Conservation (phyloP, 352 stramenopile species). For the Pythium rhizo-oryzae region DNA sequence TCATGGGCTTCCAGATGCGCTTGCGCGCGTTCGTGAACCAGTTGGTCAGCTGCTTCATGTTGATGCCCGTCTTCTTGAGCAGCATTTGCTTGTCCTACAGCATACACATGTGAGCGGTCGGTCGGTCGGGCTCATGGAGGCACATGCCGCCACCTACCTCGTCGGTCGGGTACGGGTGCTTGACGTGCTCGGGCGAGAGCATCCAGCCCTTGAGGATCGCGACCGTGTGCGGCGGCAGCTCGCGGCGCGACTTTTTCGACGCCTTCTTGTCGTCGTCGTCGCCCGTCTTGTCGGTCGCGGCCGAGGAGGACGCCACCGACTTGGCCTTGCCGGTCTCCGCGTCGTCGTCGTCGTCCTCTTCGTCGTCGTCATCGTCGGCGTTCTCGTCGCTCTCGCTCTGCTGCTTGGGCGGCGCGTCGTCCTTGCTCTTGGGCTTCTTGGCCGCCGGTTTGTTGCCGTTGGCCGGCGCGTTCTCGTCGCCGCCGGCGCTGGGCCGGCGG, state of each 20-base stretch:
- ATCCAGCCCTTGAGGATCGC: conserved; percentile 90
- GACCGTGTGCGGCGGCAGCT: conserved; percentile 83
- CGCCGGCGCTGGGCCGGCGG: too few relatives aligned
- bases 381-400: conserved; percentile 25
- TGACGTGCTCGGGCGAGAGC: conserved; percentile 87
- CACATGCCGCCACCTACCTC: conserved; percentile 39
- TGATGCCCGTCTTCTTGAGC: conserved; percentile 88
- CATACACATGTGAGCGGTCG: too few relatives aligned
- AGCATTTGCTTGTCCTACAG: conserved; percentile 88
- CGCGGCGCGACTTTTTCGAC: conserved; percentile 78
- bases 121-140: not conserved
- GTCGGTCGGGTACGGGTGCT: conserved; percentile 90
- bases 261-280: conserved; percentile 49
- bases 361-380: conserved; percentile 34
- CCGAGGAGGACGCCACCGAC: conserved; percentile 13
- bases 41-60: conserved; percentile 92
- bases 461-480: conserved; percentile 27
- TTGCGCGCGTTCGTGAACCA: conserved; percentile 92
- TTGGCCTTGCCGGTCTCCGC: conserved; percentile 27
- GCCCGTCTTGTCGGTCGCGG: conserved; percentile 19
- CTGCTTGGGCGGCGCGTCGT: conserved; percentile 3
- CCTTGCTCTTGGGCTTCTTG: conserved; percentile 2
- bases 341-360: conserved; percentile 35
- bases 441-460: conserved; percentile 17
- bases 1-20: conserved; percentile 82